phyloP scores from a whole-genome alignment of 192 early-diverging fungal genomes.

The Coemansia sp. region DNA sequence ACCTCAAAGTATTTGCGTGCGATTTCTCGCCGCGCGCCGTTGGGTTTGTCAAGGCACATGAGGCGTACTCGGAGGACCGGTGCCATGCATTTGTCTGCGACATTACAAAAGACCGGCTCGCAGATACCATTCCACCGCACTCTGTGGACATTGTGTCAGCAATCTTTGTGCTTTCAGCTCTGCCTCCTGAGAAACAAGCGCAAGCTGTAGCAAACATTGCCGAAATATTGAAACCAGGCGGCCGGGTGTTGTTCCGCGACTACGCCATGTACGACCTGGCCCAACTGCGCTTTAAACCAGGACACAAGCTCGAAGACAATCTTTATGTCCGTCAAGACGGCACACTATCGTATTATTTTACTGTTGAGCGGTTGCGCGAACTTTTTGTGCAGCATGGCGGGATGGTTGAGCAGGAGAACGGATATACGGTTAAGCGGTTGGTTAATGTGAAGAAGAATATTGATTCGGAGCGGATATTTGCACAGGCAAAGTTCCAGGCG shows the following conservation, averaged over 20 bases:
- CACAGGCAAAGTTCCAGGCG: conserved; percentile 74
- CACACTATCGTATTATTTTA: conserved; percentile 93
- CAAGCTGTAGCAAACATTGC: conserved; percentile 79
- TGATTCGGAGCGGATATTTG: conserved; percentile 69
- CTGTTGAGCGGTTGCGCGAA: conserved; percentile 57
- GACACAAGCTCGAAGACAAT: conserved; percentile 85
- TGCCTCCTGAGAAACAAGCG: conserved; percentile 83
- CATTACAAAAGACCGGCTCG: conserved; percentile 71
- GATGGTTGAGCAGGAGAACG: conserved; percentile 56
- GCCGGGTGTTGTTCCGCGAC: conserved; percentile 85
- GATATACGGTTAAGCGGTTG: conserved; percentile 69
- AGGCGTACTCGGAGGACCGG: conserved; percentile 65
- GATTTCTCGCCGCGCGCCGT: conserved; percentile 92
- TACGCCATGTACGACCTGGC: conserved; percentile 98
- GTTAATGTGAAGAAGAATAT: conserved; percentile 67
- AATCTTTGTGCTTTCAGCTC: conserved; percentile 94
- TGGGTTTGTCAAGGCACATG: conserved; percentile 82
- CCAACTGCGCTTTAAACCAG: conserved; percentile 93
- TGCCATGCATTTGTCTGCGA: conserved; percentile 96
- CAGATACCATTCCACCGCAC: conserved; percentile 69
- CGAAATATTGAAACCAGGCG: conserved; percentile 85
- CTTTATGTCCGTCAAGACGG: conserved; percentile 98
- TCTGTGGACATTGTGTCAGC: conserved; percentile 89
- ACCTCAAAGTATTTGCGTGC: conserved; percentile 87
- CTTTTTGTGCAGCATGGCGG: conserved; percentile 66